Base-by-base conservation (phyloP, 805 yeast genomes). In the Priceomyces haplophilus region DNA sequence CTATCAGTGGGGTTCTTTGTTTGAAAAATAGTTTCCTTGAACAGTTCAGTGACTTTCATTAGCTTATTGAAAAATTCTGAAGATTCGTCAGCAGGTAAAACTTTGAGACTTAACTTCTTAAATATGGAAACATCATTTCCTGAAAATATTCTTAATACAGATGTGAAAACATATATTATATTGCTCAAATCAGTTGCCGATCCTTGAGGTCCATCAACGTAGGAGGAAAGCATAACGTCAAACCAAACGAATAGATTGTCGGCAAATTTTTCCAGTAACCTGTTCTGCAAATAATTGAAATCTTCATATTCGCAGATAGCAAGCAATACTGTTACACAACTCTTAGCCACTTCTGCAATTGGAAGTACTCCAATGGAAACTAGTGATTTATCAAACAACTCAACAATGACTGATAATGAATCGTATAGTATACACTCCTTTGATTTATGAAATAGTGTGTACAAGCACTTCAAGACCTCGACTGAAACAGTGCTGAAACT, bases 391-490 rank as follows among this genome's bases (percentile, higher is more conserved):
- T 34, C 20, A 34, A 34, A 34, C 12, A 34, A 8, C 19, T 18
- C 7, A 11, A 32, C 19, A 16, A 32, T 5, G 7, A 17, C 20
- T 16, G 23, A 13, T 16, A n/a, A 4, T 12, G 23, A n/a, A 15
- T 15, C 6, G 6, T 12, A 10, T 11, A 32, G 15, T 16, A 17
- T 32, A 17, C 20, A 10, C 15, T 27, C 31, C 17, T 32, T 20
- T 16, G 15, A 24, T 8, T 56, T 56, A 40, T 59, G 62, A 37
- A 55, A 52, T 34, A 61, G 44, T 25, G 62, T 53, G 37, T 55
- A 58, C 17, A 59, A 43, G 13, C 61, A 52, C 42, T 61, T 61
- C 38, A 59, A 45, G 17, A 59, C 41, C 37, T 61, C 66, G 11
- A 38, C 43, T 24, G 50, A 41, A 20, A 44, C 46, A 42, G 43